A percentile compares a stretch with the other conserved stretches of the same genome.
Evolutionary conservation across 495 filamentous ascomycete genomes (phyloP).

Genomic region (Talaromyces nanjingensis): DNA sequence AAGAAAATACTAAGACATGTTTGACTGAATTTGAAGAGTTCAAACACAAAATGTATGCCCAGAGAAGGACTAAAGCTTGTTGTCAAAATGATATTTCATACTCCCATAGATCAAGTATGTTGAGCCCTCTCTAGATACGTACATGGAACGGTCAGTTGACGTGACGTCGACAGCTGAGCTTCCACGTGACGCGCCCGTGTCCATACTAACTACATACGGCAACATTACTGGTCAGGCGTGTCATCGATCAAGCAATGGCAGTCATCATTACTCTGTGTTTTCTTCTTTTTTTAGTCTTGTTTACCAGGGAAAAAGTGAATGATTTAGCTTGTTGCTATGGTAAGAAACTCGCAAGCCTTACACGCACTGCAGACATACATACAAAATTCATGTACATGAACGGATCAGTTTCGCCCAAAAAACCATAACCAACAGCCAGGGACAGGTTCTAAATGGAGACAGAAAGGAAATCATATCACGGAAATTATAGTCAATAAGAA

Average conservation of each 20-base stretch:
- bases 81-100: not conserved
- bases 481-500: slow-evolving; percentile 3
- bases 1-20: not conserved
- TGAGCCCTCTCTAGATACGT: not conserved
- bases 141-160: not conserved
- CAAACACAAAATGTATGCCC: not conserved
- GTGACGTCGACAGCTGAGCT: not conserved
- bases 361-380: not conserved
- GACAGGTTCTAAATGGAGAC: not conserved
- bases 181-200: not conserved
- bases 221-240: not conserved
- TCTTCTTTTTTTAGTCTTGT: not conserved
- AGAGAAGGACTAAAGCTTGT: not conserved
- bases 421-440: not conserved
- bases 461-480: not conserved
- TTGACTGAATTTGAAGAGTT: not conserved
- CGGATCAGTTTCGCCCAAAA: slow-evolving; percentile 2
- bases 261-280: not conserved
- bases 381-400: slow-evolving; percentile 7
- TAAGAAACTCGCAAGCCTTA: not conserved
- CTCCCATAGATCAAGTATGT: not conserved
- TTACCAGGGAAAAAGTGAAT: not conserved
- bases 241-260: not conserved
- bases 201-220: not conserved
- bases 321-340: not conserved